These are phyloP conservation scores for Mortierella polycephala DNA, from an alignment of 371 early-diverging fungal species.

Conservation along the genomic window DNA sequence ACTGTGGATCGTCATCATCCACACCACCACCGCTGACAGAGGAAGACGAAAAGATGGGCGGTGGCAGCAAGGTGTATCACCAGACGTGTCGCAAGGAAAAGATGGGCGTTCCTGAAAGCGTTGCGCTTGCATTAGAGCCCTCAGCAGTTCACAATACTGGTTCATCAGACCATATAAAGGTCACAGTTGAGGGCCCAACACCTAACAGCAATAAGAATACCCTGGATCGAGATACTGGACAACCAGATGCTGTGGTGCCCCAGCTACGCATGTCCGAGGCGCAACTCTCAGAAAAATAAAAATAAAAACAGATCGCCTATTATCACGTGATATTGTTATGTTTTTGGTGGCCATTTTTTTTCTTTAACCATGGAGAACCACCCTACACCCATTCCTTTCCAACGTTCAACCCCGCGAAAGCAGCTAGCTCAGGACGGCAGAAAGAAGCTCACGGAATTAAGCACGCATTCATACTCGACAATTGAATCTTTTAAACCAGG, in stretches of 20 bases:
- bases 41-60: conserved; percentile 48
- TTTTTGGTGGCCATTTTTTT: too few species aligned
- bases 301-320: too few species aligned
- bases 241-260: too few species aligned
- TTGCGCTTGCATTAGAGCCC: not conserved
- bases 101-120: not conserved
- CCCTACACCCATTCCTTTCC: too few species aligned
- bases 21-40: conserved; percentile 24
- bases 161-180: conserved; percentile 8
- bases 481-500: not conserved
- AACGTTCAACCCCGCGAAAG: too few species aligned
- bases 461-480: too few species aligned
- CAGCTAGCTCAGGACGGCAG: too few species aligned
- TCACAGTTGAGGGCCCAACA: conserved; percentile 8
- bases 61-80: conserved; percentile 35
- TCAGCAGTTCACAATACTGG: not conserved
- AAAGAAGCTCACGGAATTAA: too few species aligned
- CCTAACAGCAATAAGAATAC: not conserved
- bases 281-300: too few species aligned
- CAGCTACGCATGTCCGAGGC: too few species aligned
- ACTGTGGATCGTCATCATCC: not conserved
- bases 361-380: too few species aligned
- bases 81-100: conserved; percentile 9
- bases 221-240: not conserved
- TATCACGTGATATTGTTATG: too few species aligned